A percentile compares a stretch with the other conserved stretches of the same genome.
Conservation (phyloP, 2,329 filamentous ascomycete genomes). For the Diaporthe ilicicola region DNA sequence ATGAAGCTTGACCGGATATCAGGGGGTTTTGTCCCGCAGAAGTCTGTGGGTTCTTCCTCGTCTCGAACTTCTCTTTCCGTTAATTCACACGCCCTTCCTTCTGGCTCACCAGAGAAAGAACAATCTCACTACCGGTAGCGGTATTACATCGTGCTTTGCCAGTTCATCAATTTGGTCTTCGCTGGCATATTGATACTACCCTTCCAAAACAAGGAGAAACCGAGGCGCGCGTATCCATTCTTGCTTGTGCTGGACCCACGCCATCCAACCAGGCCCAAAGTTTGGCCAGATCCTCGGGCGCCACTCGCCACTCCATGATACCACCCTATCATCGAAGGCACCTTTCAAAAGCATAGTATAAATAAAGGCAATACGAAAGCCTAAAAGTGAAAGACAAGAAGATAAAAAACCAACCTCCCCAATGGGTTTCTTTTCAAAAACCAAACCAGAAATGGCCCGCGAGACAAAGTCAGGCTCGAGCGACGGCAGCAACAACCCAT, state of each 20-base stretch:
- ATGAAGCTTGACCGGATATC: conserved; percentile 14
- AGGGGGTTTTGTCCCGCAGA: neutral
- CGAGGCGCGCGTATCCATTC: neutral
- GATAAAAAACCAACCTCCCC: neutral
- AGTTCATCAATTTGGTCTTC: neutral
- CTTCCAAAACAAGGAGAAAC: neutral
- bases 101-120: neutral
- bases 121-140: neutral
- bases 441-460: conserved; percentile 26
- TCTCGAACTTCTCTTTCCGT: conserved; percentile 16
- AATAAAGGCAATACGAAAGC: neutral
- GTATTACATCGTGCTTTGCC: conserved; percentile 8
- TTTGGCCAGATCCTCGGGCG: neutral
- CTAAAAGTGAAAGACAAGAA: neutral
- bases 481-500: neutral
- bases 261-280: neutral
- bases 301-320: neutral
- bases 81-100: neutral
- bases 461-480: conserved; percentile 10
- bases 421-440: conserved; percentile 31
- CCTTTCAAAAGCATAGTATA: neutral
- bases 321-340: neutral
- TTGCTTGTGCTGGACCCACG: neutral
- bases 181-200: neutral
- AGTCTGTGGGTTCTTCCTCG: neutral